Evolutionary conservation across 164 flowering plant genomes (phyloP).

Genomic region (Warburgia ugandensis): DNA sequence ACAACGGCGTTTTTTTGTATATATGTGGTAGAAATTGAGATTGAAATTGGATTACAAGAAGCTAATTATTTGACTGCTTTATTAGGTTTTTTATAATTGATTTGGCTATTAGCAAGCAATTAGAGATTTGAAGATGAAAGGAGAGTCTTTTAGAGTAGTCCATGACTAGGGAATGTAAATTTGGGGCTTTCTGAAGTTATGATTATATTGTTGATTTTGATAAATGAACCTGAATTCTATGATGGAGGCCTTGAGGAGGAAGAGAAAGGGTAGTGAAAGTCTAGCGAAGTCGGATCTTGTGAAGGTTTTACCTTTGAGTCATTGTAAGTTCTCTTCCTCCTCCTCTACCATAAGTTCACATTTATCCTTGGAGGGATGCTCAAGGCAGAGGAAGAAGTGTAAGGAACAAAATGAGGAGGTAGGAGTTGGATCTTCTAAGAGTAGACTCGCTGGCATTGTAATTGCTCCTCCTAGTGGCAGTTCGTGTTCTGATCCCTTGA

Average conservation of each 20-base stretch:
- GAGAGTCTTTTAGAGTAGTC: no score
- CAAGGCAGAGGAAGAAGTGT: slow-evolving; percentile 62
- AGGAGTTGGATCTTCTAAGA: slow-evolving; percentile 30
- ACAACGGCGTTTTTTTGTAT: no score
- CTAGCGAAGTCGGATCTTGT: slow-evolving; percentile 17
- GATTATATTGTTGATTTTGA: background rate
- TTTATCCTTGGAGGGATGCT: slow-evolving; percentile 58
- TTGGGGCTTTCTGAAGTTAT: background rate
- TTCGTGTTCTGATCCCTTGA: slow-evolving; percentile 34
- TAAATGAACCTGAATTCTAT: background rate
- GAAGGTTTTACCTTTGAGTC: no score
- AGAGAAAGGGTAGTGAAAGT: slow-evolving; percentile 58
- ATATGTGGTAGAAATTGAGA: no score
- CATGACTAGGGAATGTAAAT: no score
- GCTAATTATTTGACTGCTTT: no score
- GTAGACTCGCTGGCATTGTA: slow-evolving; percentile 54
- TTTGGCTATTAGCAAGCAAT: no score
- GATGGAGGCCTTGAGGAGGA: slow-evolving; percentile 50
- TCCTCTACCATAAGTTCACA: slow-evolving; percentile 38
- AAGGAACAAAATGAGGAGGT: slow-evolving; percentile 39
- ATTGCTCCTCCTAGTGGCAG: slow-evolving; percentile 74
- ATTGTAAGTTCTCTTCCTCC: slow-evolving; percentile 14
- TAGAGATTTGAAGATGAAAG: no score
- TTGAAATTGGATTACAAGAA: no score
- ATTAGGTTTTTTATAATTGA: no score